A percentile compares a stretch with the other conserved stretches of the same genome.
Evolutionary conservation across 2,329 filamentous ascomycete species (phyloP).

Genomic region (Penicillium sp.): DNA sequence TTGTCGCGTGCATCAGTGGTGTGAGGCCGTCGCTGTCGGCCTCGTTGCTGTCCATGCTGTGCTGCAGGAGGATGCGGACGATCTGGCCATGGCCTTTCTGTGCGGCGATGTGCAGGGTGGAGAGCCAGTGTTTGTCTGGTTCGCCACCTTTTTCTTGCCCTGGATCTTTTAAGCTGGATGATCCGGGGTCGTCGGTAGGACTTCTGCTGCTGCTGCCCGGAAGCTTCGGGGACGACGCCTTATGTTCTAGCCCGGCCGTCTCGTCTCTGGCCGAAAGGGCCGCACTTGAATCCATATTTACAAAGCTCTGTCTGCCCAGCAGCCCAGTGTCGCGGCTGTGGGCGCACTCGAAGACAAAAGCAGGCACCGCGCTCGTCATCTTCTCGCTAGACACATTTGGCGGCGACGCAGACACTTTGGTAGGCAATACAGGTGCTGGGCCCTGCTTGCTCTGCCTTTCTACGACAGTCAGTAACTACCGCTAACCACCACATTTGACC

Average conservation of each 20-base stretch:
- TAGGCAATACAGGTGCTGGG: too few relatives aligned
- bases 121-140: constrained; percentile 14
- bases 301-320: neutral
- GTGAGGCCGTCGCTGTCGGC: neutral
- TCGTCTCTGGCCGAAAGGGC: neutral
- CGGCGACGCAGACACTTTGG: too few relatives aligned
- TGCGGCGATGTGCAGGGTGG: constrained; percentile 26
- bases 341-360: too few relatives aligned
- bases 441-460: neutral
- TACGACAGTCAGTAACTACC: neutral
- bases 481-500: neutral
- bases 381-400: too few relatives aligned
- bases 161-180: too few relatives aligned
- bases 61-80: neutral
- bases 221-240: too few relatives aligned
- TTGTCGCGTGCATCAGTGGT: constrained; percentile 1
- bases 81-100: constrained; percentile 26
- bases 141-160: neutral
- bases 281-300: neutral
- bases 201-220: too few relatives aligned
- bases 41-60: neutral
- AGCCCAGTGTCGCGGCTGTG: neutral
- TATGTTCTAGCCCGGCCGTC: too few relatives aligned
- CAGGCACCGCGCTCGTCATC: too few relatives aligned
- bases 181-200: too few relatives aligned